Evolutionary conservation across 139 green algal genomes (phyloP), one percentile per base, ranked within the genome.

Genomic region (Volvox reticuliferus): DNA sequence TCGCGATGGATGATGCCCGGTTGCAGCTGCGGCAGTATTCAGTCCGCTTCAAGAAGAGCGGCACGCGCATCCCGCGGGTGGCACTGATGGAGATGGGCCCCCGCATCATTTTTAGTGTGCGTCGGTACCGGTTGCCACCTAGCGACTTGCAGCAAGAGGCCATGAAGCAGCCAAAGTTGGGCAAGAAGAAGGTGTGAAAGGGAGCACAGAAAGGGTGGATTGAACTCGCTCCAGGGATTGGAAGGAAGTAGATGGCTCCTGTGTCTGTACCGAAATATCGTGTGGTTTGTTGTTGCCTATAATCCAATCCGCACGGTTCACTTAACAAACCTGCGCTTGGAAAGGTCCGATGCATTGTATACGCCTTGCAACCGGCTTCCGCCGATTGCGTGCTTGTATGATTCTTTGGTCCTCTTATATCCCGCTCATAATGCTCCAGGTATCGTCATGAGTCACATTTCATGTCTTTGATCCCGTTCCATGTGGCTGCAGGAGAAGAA

Each of bases 41-140:
- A 2, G 92, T 98, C 71, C 91, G 92, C 71, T 92, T 97, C 33
- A 98, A 98, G 86, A 97, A 97, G 93, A 96, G 93, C 32, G 96
- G 96, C 24, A 95, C 94, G 0, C 88, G 78, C 18, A 82, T 98
- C 35, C 98, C 98, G 2, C 92, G 95, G 0, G 95, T 97, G 44
- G 96, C 96, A 92, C 94, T 99, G 63, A 87, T 65, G 28, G 96
- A 99, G 93, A 98, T 98, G 87, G 98, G 98, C 0, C 98, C 98
- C 0, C 82, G 44, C 1, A 32, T 99, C 28, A 95, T 98, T 87
- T 89, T 99, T 28, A 79, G 88, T 6, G 83, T 99, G 71, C 92
- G 97, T n/a, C 93, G 98, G 44, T 93, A 82, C 36, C 85, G 95
- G 18, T 78, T 89, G 82, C 88, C 97, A 9, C 89, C 95, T 2